Evolutionary conservation across 257 asterid species (phyloP), one percentile per base, ranked within the genome.

Genomic region (Fraxinus cuspidata): DNA sequence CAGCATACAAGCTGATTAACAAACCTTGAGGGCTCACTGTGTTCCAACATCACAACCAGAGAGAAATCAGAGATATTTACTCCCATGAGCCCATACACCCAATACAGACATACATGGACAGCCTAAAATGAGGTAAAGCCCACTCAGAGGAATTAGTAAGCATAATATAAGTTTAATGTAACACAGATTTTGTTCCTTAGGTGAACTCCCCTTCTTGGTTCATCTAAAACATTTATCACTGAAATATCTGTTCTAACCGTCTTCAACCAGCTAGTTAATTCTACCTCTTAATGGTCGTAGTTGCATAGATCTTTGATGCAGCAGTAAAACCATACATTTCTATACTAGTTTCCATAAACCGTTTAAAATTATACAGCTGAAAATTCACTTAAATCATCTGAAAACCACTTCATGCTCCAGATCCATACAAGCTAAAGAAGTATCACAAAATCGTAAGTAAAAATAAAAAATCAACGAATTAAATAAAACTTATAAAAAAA

Each of bases 271-370:
- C 1, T n/a, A 72, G 72, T 65, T 42, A 42, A 75, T 65, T 77
- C 67, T 25, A 85, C 78, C 58, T 71, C 77, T 21, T 71, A 23
- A 72, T 71, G 18, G 79, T 72, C 23, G 34, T 10, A 37, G 15
- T 38, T 76, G 71, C 71, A 78, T 25, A 69, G 53, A 72, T 83
- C 78, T 67, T 42, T 77, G n/a, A 68, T 53, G 49, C 75, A 67
- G 40, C 75, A 74, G 19, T 12, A 31, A 80, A 77, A 37, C 35
- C 56, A n/a, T 38, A 29, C 6, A 71, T 13, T 16, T 32, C 0
- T 16, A 71, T 28, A 53, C 64, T 27, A 70, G 34, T 73, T 77
- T 75, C 23, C 18, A n/a, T 21, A 69, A 74, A 74, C 32, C 65
- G 10, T 64, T 74, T 63, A 18, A 12, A 35, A 15, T 64, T 71